Evolutionary conservation across 2,329 filamentous ascomycete species (phyloP), one percentile per base, ranked within the genome.

Genomic region (Cadophora malorum): DNA sequence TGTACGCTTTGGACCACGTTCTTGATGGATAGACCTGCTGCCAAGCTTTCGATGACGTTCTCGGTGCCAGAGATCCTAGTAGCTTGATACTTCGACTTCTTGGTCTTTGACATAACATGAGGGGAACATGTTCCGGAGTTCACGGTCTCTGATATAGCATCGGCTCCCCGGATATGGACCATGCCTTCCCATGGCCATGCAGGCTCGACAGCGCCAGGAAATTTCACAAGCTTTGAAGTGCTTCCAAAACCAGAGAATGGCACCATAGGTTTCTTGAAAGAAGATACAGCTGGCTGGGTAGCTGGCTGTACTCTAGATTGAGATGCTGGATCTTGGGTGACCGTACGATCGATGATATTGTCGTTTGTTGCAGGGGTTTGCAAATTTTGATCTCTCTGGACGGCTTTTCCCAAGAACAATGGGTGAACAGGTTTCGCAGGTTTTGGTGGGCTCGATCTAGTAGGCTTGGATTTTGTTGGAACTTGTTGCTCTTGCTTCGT

Each of bases 121-220:
- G 23, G 16, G 14, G 25, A 49, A 3, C 28, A 16, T 45, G 19
- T 14, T 6, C n/a, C 23, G 31, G 19, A 8, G 8, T 60, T 16
- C 19, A 23, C 8, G 16, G 19, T 50, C 23, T 49, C 12, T 28
- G 16, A 8, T 2, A 45, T 6, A 33, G 25, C 25, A 21, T 56
- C 66, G 23, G 21, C 33, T 31, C 85, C 88, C 65, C 89, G 85
- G 52, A 94, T 79, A 77, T 93, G 91, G 0, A 83, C 79, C 76
- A 87, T 88, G 7, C 83, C 90, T 70, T 84, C 83, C 60, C 86
- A 85, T 47, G 92, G 92, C 90, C 92, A 96, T n/a, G 87, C 82
- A 3, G 92, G 86, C 64, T 91, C 83, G 70, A 83, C 81, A 9
- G 89, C 83, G 2, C 91, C 91, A 0, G 89, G 87, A n/a, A 90